phyloP scores from a whole-genome alignment of 352 stramenopile species.

The Phytopythium delawarense region DNA sequence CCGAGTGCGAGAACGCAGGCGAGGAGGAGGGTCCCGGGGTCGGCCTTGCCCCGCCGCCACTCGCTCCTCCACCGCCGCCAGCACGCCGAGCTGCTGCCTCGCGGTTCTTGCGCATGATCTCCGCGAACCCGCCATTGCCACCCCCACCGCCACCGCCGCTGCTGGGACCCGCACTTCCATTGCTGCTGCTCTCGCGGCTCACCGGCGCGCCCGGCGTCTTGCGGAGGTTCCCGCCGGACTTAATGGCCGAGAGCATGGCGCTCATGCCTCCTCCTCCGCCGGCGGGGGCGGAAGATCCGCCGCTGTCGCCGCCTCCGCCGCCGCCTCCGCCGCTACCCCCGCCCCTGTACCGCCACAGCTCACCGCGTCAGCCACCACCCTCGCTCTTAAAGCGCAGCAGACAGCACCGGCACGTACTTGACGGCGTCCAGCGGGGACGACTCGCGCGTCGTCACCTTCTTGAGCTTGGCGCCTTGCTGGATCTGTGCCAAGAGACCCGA shows the following conservation, averaged over 20 bases:
- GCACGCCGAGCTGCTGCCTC: conserved; percentile 68
- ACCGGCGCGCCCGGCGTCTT: conserved; percentile 33
- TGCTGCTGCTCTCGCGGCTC: conserved; percentile 13
- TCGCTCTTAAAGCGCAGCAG: neutral
- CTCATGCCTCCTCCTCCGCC: conserved; percentile 39
- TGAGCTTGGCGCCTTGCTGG: conserved; percentile 60
- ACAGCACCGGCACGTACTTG: conserved; percentile 11
- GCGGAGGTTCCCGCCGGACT: conserved; percentile 59
- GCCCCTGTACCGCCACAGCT: conserved; percentile 4
- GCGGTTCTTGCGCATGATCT: conserved; percentile 90
- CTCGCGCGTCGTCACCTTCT: conserved; percentile 78
- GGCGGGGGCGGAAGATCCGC: neutral
- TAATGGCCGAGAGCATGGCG: conserved; percentile 73
- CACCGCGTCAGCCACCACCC: neutral
- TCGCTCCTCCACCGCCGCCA: neutral
- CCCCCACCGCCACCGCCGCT: conserved; percentile 18
- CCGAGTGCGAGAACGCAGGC: conserved; percentile 31
- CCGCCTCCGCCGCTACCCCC: conserved; percentile 6
- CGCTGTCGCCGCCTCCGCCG: conserved; percentile 9
- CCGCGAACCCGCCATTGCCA: conserved; percentile 62
- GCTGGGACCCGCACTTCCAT: conserved; percentile 5
- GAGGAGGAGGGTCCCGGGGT: conserved; percentile 1
- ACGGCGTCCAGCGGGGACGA: conserved; percentile 51
- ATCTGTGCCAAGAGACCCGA: conserved; percentile 66
- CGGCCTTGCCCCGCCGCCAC: conserved; percentile 2